Base-by-base conservation (phyloP, 768 basidiomycete genomes). In the Cubamyces sp. region DNA sequence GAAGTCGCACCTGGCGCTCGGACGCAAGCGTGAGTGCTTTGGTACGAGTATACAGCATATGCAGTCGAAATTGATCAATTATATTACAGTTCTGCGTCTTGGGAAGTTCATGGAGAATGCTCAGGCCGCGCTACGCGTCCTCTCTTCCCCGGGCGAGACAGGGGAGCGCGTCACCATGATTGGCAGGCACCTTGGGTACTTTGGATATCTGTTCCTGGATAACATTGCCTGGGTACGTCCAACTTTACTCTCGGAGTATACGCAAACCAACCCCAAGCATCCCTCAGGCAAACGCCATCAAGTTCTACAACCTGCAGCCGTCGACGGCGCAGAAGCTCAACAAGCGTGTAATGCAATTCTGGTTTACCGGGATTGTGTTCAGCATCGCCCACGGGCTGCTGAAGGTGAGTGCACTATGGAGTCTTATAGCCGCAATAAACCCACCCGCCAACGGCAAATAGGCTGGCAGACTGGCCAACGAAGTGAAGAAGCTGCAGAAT, bases 101-200 rank as follows among this genome's bases (percentile, higher is more conserved):
- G 94, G 94, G 68, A 96, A 98, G 75, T 94, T 95, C 8, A 68
- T 96, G 64, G 97, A 99, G 72, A 94, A 97, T 76, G 79, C 96
- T 6, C 96, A 98, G 73, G 86, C 93, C 1, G 95, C 93, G 30
- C 77, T 97, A 47, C 88, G 87, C 54, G 87, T 90, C 19, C 77
- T 86, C 3, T 75, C 87, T 26, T 72, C 82, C 1, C 64, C 84
- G 4, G 80, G 81, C 6, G 82, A 87, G 58, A 67, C 87, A 1
- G 76, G 82, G 12, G 92, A 98, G 71, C 88, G 89, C 64, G 77
- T 95, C 57, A 83, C 90, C 0, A 86, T 90, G 23, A 86, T 97
- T 66, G 87, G 83, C 37, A 82, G 93, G 50, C 96, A 98, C 74
- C 72, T 98, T 18, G 84, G 84, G 3, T 98, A 98, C 79, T 94